Conservation (phyloP, 2,329 filamentous ascomycete genomes). For the Lecanicillium sp. region DNA sequence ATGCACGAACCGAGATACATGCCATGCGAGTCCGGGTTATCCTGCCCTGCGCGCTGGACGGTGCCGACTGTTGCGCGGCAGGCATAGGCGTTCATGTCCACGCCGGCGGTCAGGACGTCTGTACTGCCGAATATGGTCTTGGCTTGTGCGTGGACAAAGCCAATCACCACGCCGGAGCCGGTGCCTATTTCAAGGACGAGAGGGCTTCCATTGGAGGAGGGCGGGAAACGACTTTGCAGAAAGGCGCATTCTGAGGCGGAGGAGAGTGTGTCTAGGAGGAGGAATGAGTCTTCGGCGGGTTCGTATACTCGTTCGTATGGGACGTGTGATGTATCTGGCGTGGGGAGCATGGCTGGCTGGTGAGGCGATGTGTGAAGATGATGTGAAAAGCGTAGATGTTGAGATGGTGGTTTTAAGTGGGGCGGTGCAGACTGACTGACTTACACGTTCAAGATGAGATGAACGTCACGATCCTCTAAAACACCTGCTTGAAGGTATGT, state of each 20-base stretch:
- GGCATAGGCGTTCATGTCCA: conserved; percentile 81
- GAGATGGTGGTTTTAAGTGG: conserved; percentile 6
- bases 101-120: conserved; percentile 62
- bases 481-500: too few species aligned
- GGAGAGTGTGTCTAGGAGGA: conserved; percentile 86
- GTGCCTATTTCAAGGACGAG: conserved; percentile 80
- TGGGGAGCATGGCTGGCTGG: conserved; percentile 65
- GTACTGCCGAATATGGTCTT: conserved; percentile 61
- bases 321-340: conserved; percentile 87
- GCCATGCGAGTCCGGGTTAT: conserved; percentile 29
- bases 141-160: conserved; percentile 75
- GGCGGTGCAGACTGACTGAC: not conserved
- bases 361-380: conserved; percentile 2
- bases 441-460: conserved; percentile 1
- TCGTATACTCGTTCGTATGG: conserved; percentile 86
- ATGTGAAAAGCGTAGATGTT: conserved; percentile 4
- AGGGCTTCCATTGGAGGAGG: too few species aligned
- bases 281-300: conserved; percentile 90
- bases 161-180: conserved; percentile 89
- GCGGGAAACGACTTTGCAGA: conserved; percentile 53
- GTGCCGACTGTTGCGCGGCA: conserved; percentile 69
- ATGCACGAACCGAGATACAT: conserved; percentile 58
- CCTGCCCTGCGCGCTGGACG: conserved; percentile 36
- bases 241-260: conserved; percentile 59
- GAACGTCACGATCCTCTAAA: too few species aligned